Evolutionary conservation across 257 asterid species (phyloP).

Genomic region (Rhazya stricta): DNA sequence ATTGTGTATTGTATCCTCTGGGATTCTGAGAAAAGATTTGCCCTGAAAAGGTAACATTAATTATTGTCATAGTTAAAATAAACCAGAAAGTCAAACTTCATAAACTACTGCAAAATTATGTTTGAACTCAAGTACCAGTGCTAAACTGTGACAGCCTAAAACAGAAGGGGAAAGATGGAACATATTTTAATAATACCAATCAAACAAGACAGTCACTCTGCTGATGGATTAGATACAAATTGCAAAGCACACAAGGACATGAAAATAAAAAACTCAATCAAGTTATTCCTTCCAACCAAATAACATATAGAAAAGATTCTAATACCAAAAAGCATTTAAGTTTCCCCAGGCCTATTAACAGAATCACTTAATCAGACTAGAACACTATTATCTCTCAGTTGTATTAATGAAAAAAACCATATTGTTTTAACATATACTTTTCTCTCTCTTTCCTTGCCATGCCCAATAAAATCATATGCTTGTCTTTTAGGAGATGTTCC

Average conservation of each 20-base stretch:
- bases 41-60: conserved; percentile 46
- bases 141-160: background rate
- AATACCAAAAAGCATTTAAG: background rate
- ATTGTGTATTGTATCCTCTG: conserved; percentile 80
- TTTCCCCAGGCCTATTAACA: background rate
- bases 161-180: background rate
- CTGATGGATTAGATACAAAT: background rate
- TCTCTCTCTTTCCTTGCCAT: too few species aligned
- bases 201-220: background rate
- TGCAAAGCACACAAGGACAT: background rate
- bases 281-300: background rate
- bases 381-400: background rate
- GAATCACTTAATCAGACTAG: background rate
- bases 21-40: conserved; percentile 77
- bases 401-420: background rate
- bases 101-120: background rate
- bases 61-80: background rate
- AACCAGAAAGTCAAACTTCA: background rate
- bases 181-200: background rate
- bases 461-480: background rate
- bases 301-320: background rate
- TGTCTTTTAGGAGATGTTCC: background rate
- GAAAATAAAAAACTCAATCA: background rate
- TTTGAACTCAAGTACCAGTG: background rate
- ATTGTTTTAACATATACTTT: background rate